A percentile compares a stretch with the other conserved stretches of the same genome.
Conservation (phyloP, 2,329 filamentous ascomycete genomes). For the Sporothrix phasma region DNA sequence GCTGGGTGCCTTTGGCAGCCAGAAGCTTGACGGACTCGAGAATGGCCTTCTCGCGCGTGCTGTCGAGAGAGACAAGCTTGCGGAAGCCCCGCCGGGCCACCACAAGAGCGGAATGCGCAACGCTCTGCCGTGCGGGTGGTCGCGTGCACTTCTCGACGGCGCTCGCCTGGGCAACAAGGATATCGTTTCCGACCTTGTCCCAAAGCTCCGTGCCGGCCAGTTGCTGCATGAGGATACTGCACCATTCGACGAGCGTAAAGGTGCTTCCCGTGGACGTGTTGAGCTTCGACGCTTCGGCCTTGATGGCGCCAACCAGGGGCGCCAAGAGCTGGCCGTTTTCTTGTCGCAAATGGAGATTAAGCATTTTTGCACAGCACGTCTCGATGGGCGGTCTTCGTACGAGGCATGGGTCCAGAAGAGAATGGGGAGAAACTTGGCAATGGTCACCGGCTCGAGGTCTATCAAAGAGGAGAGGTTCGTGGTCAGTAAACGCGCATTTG, state of each 20-base stretch:
- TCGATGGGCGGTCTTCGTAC: constrained; percentile 77
- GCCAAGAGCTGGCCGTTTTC: constrained; percentile 50
- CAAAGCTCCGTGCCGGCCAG: constrained; percentile 52
- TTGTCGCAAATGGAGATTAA: constrained; percentile 52
- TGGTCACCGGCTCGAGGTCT: constrained; percentile 40
- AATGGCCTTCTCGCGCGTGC: constrained; percentile 51
- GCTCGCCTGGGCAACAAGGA: constrained; percentile 60
- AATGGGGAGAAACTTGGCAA: constrained; percentile 52
- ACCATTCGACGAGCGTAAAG: constrained; percentile 89
- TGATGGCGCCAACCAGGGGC: constrained; percentile 56
- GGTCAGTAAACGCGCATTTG: not conserved
- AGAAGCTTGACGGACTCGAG: constrained; percentile 54
- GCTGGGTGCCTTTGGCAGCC: constrained; percentile 54
- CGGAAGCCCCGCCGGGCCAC: constrained; percentile 73
- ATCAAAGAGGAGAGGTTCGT: not conserved
- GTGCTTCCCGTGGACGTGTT: constrained; percentile 70
- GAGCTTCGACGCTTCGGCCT: constrained; percentile 63
- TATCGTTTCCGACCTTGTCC: constrained; percentile 53
- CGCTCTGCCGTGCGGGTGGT: constrained; percentile 49
- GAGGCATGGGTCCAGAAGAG: constrained; percentile 81
- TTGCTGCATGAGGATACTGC: constrained; percentile 65
- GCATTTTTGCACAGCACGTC: constrained; percentile 73
- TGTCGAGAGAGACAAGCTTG: constrained; percentile 53
- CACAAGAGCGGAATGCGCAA: constrained; percentile 64
- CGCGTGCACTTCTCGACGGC: constrained; percentile 69